phyloP scores from a whole-genome alignment of 106 monocot species.

The Posidonia australis region DNA sequence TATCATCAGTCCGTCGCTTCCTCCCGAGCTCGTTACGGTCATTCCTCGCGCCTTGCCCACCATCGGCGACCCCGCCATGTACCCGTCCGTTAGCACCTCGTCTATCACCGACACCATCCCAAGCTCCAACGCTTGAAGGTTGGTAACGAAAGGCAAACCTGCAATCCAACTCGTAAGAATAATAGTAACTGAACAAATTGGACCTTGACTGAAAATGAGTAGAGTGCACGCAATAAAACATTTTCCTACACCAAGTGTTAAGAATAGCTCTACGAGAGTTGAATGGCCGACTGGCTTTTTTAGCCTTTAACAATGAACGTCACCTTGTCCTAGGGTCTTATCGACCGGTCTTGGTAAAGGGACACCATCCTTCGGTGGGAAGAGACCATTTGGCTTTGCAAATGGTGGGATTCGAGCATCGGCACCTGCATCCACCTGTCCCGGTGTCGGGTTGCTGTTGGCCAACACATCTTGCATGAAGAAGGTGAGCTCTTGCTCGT shows the following conservation, averaged over 20 bases:
- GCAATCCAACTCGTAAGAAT: no score
- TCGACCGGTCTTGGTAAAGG: neutral
- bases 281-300: no score
- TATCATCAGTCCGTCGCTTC: slow-evolving; percentile 1
- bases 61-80: slow-evolving; percentile 2
- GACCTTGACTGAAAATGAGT: no score
- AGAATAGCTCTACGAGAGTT: no score
- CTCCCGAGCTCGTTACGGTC: slow-evolving; percentile 3
- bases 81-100: slow-evolving; percentile 11
- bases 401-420: neutral
- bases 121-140: slow-evolving; percentile 10
- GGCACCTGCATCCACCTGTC: neutral
- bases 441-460: neutral
- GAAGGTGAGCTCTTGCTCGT: neutral
- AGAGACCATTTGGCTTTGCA: neutral
- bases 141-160: neutral
- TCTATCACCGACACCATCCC: slow-evolving; percentile 3
- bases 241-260: no score
- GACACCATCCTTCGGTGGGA: neutral
- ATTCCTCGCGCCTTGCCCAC: slow-evolving; percentile 9
- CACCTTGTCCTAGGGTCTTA: no score
- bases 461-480: slow-evolving; percentile 4
- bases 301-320: no score
- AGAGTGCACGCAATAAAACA: no score
- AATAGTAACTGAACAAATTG: no score